A percentile compares a stretch with the other conserved stretches of the same genome.
Evolutionary conservation across 2,329 filamentous ascomycete species (phyloP).

Genomic region (Lachnellula cervina): DNA sequence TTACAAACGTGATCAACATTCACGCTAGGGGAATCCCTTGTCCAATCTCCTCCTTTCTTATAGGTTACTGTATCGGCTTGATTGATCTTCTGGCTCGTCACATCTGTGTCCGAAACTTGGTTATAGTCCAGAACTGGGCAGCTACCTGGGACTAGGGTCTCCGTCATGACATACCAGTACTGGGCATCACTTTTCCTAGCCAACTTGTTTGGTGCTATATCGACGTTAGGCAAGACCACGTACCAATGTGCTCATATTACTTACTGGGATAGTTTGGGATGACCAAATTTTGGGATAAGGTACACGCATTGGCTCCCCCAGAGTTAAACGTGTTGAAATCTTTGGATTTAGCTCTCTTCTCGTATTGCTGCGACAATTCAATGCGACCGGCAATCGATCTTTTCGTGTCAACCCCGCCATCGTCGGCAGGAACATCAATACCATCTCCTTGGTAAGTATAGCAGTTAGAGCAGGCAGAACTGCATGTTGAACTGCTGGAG

Average conservation of each 20-base stretch:
- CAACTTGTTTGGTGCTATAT: background rate
- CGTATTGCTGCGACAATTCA: background rate
- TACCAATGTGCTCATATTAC: background rate
- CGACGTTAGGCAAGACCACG: no score
- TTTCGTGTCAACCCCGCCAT: constrained; percentile 1
- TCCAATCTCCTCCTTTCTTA: constrained; percentile 3
- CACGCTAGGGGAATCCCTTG: background rate
- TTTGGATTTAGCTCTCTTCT: constrained; percentile 3
- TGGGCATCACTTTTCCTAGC: background rate
- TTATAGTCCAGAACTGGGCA: constrained; percentile 3
- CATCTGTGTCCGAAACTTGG: background rate
- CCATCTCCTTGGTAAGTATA: constrained; percentile 4
- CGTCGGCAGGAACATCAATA: constrained; percentile 1
- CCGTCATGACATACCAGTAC: constrained; percentile 5
- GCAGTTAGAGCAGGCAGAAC: background rate
- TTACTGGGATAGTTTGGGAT: constrained; percentile 7
- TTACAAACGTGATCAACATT: constrained; percentile 7
- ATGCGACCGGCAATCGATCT: constrained; percentile 1
- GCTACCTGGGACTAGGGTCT: background rate
- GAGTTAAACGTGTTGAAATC: constrained; percentile 7
- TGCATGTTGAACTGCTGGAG: constrained; percentile 1
- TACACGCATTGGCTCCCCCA: background rate
- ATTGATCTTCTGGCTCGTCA: constrained; percentile 1
- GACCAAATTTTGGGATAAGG: background rate
- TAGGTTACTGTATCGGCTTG: background rate